These are phyloP conservation scores for Pterocarpus macrocarpus DNA, from an alignment of 306 rosid genomes.

Conservation along the genomic window DNA sequence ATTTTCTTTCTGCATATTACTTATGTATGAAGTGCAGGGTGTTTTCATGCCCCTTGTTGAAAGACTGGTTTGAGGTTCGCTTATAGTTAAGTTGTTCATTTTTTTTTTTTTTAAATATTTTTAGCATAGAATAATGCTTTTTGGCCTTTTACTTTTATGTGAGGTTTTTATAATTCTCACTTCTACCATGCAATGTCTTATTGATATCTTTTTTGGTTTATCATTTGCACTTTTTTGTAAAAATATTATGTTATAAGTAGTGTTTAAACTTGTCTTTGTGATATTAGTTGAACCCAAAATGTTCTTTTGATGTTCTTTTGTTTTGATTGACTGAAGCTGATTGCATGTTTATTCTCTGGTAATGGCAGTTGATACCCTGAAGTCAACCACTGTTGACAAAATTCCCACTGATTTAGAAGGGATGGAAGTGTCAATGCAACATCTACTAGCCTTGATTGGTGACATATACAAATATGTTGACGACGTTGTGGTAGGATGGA, in stretches of 20 bases:
- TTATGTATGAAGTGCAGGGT: not conserved
- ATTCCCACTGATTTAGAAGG: constrained; percentile 97
- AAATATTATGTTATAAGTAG: not conserved
- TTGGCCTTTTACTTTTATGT: not conserved
- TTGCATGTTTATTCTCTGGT: constrained; percentile 35
- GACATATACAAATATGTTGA: constrained; percentile 94
- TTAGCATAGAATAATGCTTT: not conserved
- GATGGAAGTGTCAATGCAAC: constrained; percentile 97
- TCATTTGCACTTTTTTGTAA: not conserved
- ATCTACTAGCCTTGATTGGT: constrained; percentile 80
- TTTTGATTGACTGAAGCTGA: constrained; percentile 27
- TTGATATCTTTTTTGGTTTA: not conserved
- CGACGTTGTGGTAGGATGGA: constrained; percentile 75
- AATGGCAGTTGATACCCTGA: constrained; percentile 78
- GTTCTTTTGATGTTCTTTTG: not conserved
- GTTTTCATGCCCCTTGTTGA: not conserved
- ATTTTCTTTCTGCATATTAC: not conserved
- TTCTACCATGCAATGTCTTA: constrained; percentile 3
- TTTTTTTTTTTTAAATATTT: not conserved
- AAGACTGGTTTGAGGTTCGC: not conserved
- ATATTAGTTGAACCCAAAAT: not conserved
- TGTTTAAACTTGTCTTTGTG: not conserved
- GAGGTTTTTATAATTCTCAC: not conserved
- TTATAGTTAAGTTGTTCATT: not conserved
- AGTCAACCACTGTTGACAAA: constrained; percentile 82